Evolutionary conservation across 257 asterid genomes (phyloP).

Genomic region (Nyctanthes arbortristis): DNA sequence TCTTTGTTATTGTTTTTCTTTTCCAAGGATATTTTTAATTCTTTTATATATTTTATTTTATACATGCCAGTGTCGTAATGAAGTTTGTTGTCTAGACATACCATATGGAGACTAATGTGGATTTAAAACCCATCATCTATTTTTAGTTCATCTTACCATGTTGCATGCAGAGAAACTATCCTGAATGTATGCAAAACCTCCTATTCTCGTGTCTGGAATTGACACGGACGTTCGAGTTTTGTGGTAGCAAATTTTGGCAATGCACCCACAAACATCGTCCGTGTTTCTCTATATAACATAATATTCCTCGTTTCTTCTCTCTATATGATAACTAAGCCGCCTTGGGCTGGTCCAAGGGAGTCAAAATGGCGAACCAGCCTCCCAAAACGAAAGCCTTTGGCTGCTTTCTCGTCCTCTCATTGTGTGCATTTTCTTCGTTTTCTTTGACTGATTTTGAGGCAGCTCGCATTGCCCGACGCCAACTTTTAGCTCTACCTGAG

Average conservation of each 20-base stretch:
- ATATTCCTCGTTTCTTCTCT: too few relatives aligned
- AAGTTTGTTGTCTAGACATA: too few relatives aligned
- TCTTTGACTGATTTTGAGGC: slow-evolving; percentile 23
- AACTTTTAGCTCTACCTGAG: slow-evolving; percentile 24
- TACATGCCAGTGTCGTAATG: too few relatives aligned
- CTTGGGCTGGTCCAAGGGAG: slow-evolving; percentile 17
- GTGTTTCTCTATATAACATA: too few relatives aligned
- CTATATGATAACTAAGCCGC: neutral
- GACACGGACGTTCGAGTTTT: too few relatives aligned
- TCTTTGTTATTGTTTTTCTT: neutral
- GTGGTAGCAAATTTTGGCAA: too few relatives aligned
- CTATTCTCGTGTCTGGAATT: too few relatives aligned
- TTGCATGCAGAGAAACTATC: too few relatives aligned
- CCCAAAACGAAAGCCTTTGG: slow-evolving; percentile 23
- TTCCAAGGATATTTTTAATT: neutral
- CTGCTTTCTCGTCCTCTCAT: slow-evolving; percentile 14
- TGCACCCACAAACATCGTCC: too few relatives aligned
- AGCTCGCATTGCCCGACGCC: slow-evolving; percentile 20
- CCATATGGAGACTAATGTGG: neutral
- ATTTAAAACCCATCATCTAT: neutral
- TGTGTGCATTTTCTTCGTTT: slow-evolving; percentile 1
- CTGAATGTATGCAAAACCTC: too few relatives aligned
- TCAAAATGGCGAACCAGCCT: slow-evolving; percentile 26
- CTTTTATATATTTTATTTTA: too few relatives aligned
- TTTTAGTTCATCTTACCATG: too few relatives aligned